Evolutionary conservation across 2,329 filamentous ascomycete genomes (phyloP).

Genomic region (Penicillium sp.): DNA sequence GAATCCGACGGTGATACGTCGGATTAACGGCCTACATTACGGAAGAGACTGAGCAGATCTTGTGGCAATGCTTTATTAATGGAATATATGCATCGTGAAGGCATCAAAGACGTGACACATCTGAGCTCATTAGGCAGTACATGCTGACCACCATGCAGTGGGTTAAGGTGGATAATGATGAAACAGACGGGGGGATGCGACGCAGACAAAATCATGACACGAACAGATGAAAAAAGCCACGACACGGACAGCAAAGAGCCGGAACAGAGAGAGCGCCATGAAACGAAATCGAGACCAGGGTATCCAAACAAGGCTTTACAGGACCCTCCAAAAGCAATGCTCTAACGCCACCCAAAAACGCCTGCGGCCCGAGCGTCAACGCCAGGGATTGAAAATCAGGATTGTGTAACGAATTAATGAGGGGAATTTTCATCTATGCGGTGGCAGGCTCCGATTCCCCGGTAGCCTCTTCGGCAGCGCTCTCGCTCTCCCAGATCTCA

Average conservation of each 20-base stretch:
- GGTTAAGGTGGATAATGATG: neutral
- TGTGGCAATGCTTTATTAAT: slow-evolving; percentile 15
- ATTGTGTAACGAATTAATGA: neutral
- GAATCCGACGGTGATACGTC: slow-evolving; percentile 29
- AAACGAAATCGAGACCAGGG: slow-evolving; percentile 2
- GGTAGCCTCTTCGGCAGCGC: slow-evolving; percentile 60
- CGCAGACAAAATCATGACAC: neutral
- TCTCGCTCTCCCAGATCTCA: slow-evolving; percentile 73
- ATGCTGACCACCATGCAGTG: slow-evolving; percentile 12
- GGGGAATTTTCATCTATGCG: slow-evolving; percentile 4
- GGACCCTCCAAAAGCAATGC: slow-evolving; percentile 1
- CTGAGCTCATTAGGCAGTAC: slow-evolving; percentile 23
- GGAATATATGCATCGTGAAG: slow-evolving; percentile 20
- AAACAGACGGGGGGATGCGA: neutral
- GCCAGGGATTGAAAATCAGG: neutral
- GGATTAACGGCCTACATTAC: neutral
- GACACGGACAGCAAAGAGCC: neutral
- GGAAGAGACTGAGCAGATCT: slow-evolving; percentile 14
- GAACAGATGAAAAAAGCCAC: neutral
- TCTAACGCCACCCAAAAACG: slow-evolving; percentile 2
- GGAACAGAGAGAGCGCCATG: neutral
- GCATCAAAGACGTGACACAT: slow-evolving; percentile 23
- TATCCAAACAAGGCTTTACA: slow-evolving; percentile 15
- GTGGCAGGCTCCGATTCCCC: neutral
- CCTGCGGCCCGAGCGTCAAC: slow-evolving; percentile 1